Evolutionary conservation across 805 yeast genomes (phyloP).

Genomic region (Cyberlindnera japonica): DNA sequence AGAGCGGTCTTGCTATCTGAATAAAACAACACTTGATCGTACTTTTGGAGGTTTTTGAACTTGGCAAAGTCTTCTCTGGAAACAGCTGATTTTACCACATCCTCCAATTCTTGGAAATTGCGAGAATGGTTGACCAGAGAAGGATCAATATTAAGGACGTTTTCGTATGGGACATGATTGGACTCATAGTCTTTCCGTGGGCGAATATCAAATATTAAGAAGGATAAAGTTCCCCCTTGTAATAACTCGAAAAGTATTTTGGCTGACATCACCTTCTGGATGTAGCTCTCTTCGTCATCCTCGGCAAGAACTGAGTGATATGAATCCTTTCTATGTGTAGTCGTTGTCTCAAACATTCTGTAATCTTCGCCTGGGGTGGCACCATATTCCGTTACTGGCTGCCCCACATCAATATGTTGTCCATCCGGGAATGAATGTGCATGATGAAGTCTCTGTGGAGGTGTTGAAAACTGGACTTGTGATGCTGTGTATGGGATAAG

Average conservation of each 20-base stretch:
- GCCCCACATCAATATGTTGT: neutral
- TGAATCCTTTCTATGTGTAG: conserved; percentile 34
- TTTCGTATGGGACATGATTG: conserved; percentile 36
- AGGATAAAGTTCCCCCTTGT: conserved; percentile 39
- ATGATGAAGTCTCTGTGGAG: conserved; percentile 14
- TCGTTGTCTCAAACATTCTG: conserved; percentile 8
- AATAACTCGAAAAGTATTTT: conserved; percentile 39
- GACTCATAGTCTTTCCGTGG: conserved; percentile 30
- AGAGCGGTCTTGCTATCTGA: conserved; percentile 35
- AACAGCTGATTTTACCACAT: conserved; percentile 8
- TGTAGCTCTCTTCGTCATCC: conserved; percentile 24
- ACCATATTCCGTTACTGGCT: neutral
- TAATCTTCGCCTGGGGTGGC: conserved; percentile 3
- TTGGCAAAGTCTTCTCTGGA: conserved; percentile 13
- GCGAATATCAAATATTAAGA: conserved; percentile 39
- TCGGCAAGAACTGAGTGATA: conserved; percentile 38
- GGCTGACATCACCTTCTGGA: conserved; percentile 35
- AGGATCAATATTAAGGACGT: conserved; percentile 41
- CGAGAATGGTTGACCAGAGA: conserved; percentile 32
- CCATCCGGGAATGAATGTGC: conserved; percentile 13
- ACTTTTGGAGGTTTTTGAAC: conserved; percentile 31
- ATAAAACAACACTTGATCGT: conserved; percentile 36
- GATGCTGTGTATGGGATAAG: conserved; percentile 4
- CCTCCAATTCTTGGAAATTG: conserved; percentile 28
- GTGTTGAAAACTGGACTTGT: conserved; percentile 6